phyloP scores from a whole-genome alignment of 2,329 filamentous ascomycete genomes.

The Trichoderma guizhouense region DNA sequence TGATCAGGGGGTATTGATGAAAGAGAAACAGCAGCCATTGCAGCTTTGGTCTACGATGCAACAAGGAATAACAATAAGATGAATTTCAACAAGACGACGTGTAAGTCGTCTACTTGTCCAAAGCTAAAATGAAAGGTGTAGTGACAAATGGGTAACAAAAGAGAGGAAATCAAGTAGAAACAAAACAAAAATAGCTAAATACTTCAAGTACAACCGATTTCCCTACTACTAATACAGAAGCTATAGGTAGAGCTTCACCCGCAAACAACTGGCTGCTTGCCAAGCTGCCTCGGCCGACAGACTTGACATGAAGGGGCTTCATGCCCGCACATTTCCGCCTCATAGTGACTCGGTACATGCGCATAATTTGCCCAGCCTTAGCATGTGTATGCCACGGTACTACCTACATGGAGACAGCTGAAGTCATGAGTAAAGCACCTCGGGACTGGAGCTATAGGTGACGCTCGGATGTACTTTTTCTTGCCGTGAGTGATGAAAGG shows the following conservation, averaged over 20 bases:
- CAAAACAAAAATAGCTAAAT: neutral
- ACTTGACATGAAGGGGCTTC: neutral
- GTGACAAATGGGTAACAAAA: neutral
- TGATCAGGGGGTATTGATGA: constrained; percentile 33
- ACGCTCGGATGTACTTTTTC: neutral
- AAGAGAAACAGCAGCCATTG: constrained; percentile 28
- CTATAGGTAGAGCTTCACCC: neutral
- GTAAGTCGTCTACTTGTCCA: neutral
- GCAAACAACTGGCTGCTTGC: neutral
- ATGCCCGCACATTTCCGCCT: neutral
- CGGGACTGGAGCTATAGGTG: neutral
- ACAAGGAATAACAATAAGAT: neutral
- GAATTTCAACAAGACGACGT: neutral
- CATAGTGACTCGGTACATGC: neutral
- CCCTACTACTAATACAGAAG: neutral
- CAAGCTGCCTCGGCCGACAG: neutral
- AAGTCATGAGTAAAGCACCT: neutral
- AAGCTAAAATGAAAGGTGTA: neutral
- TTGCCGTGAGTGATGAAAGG: neutral
- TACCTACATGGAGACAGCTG: neutral
- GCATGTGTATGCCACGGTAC: neutral
- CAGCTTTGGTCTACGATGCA: neutral
- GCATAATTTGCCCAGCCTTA: neutral
- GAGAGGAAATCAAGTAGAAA: neutral
- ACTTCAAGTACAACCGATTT: neutral